Evolutionary conservation across 2,329 filamentous ascomycete genomes (phyloP).

Genomic region (Exophiala calicioides): DNA sequence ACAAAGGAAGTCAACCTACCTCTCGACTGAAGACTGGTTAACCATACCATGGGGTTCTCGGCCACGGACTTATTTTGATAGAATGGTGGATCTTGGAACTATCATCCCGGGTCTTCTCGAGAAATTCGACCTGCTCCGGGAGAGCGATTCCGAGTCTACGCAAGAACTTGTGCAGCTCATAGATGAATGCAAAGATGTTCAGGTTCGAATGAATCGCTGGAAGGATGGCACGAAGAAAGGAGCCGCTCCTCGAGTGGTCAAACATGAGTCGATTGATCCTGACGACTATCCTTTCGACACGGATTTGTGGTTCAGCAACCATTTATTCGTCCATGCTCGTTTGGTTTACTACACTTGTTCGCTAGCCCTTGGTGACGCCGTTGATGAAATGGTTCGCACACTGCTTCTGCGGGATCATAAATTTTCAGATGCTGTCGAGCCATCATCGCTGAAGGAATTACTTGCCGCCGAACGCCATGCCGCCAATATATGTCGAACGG

Average conservation of each 20-base stretch:
- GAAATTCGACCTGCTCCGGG: slow-evolving; percentile 32
- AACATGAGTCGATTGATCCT: slow-evolving; percentile 18
- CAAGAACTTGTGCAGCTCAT: slow-evolving; percentile 10
- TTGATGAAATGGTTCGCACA: slow-evolving; percentile 18
- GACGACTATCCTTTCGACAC: slow-evolving; percentile 26
- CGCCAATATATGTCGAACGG: slow-evolving; percentile 22
- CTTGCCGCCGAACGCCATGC: slow-evolving; percentile 19
- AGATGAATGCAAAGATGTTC: slow-evolving; percentile 18
- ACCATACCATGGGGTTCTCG: slow-evolving; percentile 38
- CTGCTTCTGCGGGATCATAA: slow-evolving; percentile 14
- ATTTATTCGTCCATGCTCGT: slow-evolving; percentile 27
- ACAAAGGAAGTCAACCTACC: slow-evolving; percentile 33
- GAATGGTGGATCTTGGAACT: slow-evolving; percentile 38
- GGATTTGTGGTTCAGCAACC: slow-evolving; percentile 27
- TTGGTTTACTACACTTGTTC: slow-evolving; percentile 26
- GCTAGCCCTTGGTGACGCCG: slow-evolving; percentile 21
- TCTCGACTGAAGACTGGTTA: slow-evolving; percentile 39
- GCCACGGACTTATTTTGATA: slow-evolving; percentile 38
- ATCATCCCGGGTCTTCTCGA: slow-evolving; percentile 37
- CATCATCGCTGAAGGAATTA: slow-evolving; percentile 6
- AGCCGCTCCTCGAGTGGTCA: slow-evolving; percentile 16
- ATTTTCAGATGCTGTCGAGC: slow-evolving; percentile 6
- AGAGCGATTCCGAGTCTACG: slow-evolving; percentile 9
- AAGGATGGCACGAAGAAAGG: slow-evolving; percentile 23
- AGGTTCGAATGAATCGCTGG: slow-evolving; percentile 21